Conservation (phyloP, 2,329 filamentous ascomycete genomes). For the Talaromyces marneffei region DNA sequence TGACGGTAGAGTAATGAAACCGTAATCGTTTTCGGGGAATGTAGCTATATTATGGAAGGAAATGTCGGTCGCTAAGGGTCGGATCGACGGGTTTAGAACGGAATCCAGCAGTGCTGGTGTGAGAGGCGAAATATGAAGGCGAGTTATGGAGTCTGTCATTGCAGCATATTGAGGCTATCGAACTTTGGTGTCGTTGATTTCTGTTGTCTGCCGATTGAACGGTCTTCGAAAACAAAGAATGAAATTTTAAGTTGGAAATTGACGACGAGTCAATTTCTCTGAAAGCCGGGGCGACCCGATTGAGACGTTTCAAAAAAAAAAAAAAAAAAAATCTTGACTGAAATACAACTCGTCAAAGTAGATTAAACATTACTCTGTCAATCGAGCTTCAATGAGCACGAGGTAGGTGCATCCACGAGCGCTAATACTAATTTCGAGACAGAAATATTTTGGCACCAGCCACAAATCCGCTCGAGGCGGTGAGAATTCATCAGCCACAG, state of each 20-base stretch:
- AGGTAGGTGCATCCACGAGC: neutral
- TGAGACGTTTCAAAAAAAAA: neutral
- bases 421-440: neutral
- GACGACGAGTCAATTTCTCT: neutral
- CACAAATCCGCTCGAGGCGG: slow-evolving; percentile 3
- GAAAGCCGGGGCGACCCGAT: neutral
- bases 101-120: slow-evolving; percentile 66
- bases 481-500: neutral
- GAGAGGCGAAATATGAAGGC: slow-evolving; percentile 85
- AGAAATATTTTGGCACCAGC: slow-evolving; percentile 4
- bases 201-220: neutral
- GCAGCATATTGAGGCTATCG: slow-evolving; percentile 14
- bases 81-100: slow-evolving; percentile 63
- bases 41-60: slow-evolving; percentile 84
- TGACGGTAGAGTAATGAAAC: slow-evolving; percentile 75
- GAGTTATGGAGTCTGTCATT: slow-evolving; percentile 36
- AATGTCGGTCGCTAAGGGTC: slow-evolving; percentile 65
- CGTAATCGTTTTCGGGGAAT: slow-evolving; percentile 85
- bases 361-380: neutral
- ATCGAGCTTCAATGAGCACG: neutral
- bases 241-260: neutral
- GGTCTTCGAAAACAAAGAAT: neutral
- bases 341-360: neutral
- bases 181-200: neutral
- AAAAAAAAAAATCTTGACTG: neutral